Conservation (phyloP, 2,329 filamentous ascomycete species). For the Pseudogymnoascus sp. region DNA sequence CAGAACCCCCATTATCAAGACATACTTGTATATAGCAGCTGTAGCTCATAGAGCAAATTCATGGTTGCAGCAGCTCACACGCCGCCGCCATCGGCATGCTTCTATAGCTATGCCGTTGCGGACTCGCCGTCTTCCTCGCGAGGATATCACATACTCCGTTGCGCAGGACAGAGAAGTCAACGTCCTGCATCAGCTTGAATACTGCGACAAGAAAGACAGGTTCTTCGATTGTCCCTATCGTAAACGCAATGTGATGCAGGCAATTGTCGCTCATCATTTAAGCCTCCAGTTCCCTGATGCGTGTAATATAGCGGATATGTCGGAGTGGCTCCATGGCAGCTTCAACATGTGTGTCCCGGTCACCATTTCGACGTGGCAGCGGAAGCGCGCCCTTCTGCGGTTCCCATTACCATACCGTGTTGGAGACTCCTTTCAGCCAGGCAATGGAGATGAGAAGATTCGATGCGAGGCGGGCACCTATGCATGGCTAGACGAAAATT, state of each 20-base stretch:
- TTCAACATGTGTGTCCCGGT: too few relatives aligned
- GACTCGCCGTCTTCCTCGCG: slow-evolving; percentile 10
- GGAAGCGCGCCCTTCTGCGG: too few relatives aligned
- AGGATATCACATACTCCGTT: slow-evolving; percentile 9
- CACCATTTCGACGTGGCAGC: too few relatives aligned
- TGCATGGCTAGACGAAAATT: slow-evolving; percentile 32
- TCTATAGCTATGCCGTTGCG: background rate
- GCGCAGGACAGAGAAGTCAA: slow-evolving; percentile 2
- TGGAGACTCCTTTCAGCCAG: slow-evolving; percentile 30
- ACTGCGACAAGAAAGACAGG: slow-evolving; percentile 14
- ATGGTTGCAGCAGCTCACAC: background rate
- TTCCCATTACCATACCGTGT: too few relatives aligned
- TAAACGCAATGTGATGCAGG: slow-evolving; percentile 19
- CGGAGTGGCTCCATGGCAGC: too few relatives aligned
- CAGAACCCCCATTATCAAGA: background rate
- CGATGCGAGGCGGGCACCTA: slow-evolving; percentile 32
- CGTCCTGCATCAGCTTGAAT: slow-evolving; percentile 6
- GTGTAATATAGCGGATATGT: too few relatives aligned
- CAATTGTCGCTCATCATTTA: too few relatives aligned
- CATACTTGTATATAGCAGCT: background rate
- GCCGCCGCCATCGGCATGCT: background rate
- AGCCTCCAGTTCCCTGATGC: too few relatives aligned
- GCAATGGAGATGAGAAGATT: slow-evolving; percentile 37
- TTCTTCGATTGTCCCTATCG: slow-evolving; percentile 19
- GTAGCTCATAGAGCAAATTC: background rate